phyloP scores from a whole-genome alignment of 495 filamentous ascomycete species.

The Penicillium taxi region DNA sequence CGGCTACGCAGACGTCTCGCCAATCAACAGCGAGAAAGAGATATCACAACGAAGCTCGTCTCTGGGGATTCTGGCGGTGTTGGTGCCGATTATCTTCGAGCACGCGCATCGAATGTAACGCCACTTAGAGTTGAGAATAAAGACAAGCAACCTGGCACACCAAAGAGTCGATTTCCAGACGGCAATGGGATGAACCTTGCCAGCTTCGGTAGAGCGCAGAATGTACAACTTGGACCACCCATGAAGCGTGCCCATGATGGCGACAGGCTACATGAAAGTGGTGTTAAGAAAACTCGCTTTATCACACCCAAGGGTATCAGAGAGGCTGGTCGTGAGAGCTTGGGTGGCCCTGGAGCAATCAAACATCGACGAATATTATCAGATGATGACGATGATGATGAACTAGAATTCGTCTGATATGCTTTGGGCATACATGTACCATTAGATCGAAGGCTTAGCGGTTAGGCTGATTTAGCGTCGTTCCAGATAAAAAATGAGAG shows the following conservation, averaged over 20 bases:
- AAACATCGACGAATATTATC: slow-evolving; percentile 21
- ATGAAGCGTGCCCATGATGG: slow-evolving; percentile 46
- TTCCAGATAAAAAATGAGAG: background rate
- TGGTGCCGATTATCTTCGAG: slow-evolving; percentile 71
- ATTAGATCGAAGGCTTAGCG: too few species aligned
- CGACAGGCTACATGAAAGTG: slow-evolving; percentile 28
- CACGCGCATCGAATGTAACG: slow-evolving; percentile 23
- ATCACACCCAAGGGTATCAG: slow-evolving; percentile 68
- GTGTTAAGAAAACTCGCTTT: slow-evolving; percentile 72
- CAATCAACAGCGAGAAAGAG: slow-evolving; percentile 69
- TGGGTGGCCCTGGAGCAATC: slow-evolving; percentile 43
- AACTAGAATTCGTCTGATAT: slow-evolving; percentile 47
- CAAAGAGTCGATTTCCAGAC: slow-evolving; percentile 7
- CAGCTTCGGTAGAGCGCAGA: slow-evolving; percentile 29
- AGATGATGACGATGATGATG: slow-evolving; percentile 44
- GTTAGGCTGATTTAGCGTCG: too few species aligned
- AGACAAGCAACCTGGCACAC: slow-evolving; percentile 6
- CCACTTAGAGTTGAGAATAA: slow-evolving; percentile 5
- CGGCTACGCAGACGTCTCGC: slow-evolving; percentile 59
- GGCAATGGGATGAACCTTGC: slow-evolving; percentile 18
- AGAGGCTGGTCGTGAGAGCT: slow-evolving; percentile 67
- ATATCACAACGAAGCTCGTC: slow-evolving; percentile 65
- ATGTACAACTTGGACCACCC: slow-evolving; percentile 62
- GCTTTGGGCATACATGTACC: too few species aligned
- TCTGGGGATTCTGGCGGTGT: slow-evolving; percentile 53